A percentile compares a stretch with the other conserved stretches of the same genome.
These are phyloP conservation scores for Psidium guajava DNA, from an alignment of 345 rosid species.

Conservation along the genomic window DNA sequence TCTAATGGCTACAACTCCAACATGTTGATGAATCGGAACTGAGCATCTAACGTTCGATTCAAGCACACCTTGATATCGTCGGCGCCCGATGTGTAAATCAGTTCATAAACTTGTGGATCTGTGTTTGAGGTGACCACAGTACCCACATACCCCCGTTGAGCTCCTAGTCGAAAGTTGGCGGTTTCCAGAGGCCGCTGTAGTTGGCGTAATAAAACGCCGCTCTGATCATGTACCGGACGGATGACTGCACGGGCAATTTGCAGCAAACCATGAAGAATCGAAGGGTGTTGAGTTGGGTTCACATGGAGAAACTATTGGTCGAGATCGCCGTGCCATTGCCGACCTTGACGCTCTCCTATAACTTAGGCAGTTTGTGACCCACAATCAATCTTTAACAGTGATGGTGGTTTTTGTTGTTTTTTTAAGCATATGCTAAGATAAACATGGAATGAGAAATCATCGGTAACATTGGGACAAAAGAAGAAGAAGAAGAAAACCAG, in stretches of 20 bases:
- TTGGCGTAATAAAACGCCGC: constrained; percentile 17
- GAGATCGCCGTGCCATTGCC: not conserved
- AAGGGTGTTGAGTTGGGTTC: constrained; percentile 1
- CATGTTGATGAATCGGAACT: not conserved
- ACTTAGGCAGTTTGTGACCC: not conserved
- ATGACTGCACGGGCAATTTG: not conserved
- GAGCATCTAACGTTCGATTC: not conserved
- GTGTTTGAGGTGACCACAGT: constrained; percentile 1
- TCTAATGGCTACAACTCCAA: not conserved
- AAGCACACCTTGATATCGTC: not conserved
- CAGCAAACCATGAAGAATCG: constrained; percentile 15
- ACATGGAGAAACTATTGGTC: not conserved
- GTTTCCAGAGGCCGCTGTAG: constrained; percentile 1
- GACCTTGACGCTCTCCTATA: not conserved
- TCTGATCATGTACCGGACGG: constrained; percentile 1
- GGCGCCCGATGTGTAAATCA: not conserved
- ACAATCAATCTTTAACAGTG: not conserved
- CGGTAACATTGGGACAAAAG: not conserved
- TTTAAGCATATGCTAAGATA: not conserved
- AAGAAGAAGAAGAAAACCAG: not conserved
- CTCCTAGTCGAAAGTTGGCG: constrained; percentile 8
- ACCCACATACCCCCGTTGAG: constrained; percentile 5
- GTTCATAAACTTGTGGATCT: not conserved
- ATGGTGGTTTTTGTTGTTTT: not conserved
- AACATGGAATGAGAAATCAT: not conserved